These are phyloP conservation scores for Lathyrus oleraceus DNA, from an alignment of 306 rosid species.

Conservation along the genomic window DNA sequence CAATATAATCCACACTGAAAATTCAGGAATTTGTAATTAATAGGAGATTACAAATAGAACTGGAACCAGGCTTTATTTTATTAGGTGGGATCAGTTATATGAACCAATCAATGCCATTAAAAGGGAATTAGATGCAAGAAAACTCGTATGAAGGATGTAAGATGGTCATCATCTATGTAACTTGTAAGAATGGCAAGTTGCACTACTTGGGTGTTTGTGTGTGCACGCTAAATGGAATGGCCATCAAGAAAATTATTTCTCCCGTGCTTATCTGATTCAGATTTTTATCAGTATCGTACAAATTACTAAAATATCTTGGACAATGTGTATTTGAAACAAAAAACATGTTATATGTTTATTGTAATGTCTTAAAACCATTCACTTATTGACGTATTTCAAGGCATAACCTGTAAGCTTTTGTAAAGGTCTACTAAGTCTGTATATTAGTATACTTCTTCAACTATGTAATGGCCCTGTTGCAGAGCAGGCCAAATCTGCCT, in stretches of 20 bases:
- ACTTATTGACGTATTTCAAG: not conserved
- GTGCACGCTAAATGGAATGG: not conserved
- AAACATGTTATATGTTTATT: not conserved
- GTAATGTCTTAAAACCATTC: not conserved
- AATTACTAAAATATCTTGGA: not conserved
- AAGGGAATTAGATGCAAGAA: not conserved
- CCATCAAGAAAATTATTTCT: not conserved
- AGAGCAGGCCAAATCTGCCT: too few species aligned
- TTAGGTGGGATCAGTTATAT: not conserved
- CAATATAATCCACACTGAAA: constrained; percentile 84
- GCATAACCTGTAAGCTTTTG: not conserved
- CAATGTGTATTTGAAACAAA: not conserved
- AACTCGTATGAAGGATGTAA: not conserved
- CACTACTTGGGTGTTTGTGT: not conserved
- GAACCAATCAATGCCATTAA: not conserved
- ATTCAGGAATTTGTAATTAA: constrained; percentile 11
- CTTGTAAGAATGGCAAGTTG: constrained; percentile 3
- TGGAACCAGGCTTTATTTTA: not conserved
- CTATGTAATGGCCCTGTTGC: too few species aligned
- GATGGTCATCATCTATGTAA: not conserved
- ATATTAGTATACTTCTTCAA: too few species aligned
- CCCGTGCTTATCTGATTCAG: not conserved
- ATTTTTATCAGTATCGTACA: not conserved
- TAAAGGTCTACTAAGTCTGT: not conserved
- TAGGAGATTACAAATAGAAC: not conserved